Base-by-base conservation (phyloP, 2,329 filamentous ascomycete genomes). In the Trichothecium sympodiale region DNA sequence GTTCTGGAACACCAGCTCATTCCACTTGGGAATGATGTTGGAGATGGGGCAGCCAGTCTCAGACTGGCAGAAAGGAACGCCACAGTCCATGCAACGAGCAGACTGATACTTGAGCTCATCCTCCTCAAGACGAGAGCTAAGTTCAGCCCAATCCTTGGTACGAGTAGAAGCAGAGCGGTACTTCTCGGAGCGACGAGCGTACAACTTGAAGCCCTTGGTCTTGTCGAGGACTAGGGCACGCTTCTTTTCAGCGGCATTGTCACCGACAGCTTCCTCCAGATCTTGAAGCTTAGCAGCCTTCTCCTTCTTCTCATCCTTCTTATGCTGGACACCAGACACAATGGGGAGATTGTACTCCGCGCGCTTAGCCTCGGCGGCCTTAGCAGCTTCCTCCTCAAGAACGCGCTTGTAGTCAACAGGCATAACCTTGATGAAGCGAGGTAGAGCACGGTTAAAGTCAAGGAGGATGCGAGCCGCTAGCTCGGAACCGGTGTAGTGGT, bases 21-120 rank as follows among this genome's bases (percentile, higher is more conserved):
- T 94, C 85, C 85, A 94, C 49, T 95, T 95, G 38, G 89, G 89
- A 50, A 96, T 96, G 54, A 96, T 93, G 65, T 96, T 96, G 47
- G 80, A 87, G 58, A 95, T 95, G 2, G 89, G 89, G 56, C 89
- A 96, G 33, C 89, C 89, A 44, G 84, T 87, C 49, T 96, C 89
- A 15, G 87, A 94, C 60, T 96, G 89, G 51, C 89, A 96, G 73
- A 96, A 96, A 2, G 89, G 89, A 41, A 96, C 88, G 75, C 89
- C 89, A 42, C 89, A 96, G 64, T 96, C 89, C 89, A 96, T 96
- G 69, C 89, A 96, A 45, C 89, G 84, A 41, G 89, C 89, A 32
- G 87, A 82, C 62, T 96, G 89, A 55, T 94, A 95, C 67, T 95
- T 95, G 45, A 95, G 77, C 64, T 94, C 87, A 48, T 95, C 89